These are phyloP conservation scores for Sclerotinia borealis DNA, from an alignment of 2,329 filamentous ascomycete species.

Conservation along the genomic window DNA sequence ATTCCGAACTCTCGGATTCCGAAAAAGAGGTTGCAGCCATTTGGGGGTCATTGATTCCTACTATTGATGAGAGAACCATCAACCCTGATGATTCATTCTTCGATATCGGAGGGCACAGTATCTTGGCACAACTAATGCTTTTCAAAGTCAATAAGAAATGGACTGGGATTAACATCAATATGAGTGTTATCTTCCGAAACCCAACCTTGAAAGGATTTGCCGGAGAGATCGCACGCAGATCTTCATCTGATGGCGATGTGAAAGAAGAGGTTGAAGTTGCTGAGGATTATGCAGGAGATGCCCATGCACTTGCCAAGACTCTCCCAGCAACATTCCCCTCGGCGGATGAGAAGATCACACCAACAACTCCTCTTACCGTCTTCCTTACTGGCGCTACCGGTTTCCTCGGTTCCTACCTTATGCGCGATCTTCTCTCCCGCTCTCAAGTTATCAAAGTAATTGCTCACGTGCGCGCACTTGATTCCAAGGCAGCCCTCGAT, in stretches of 20 bases:
- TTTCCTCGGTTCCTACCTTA: conserved; percentile 77
- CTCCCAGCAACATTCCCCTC: conserved; percentile 36
- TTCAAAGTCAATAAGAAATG: conserved; percentile 60
- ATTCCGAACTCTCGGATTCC: conserved; percentile 45
- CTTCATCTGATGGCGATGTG: conserved; percentile 25
- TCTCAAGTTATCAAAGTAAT: conserved; percentile 56
- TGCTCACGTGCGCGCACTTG: conserved; percentile 68
- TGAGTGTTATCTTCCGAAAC: conserved; percentile 64
- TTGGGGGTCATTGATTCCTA: conserved; percentile 66
- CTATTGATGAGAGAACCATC: conserved; percentile 62
- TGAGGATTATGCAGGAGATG: conserved; percentile 41
- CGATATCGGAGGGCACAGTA: conserved; percentile 72
- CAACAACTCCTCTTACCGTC: conserved; percentile 46
- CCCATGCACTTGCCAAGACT: conserved; percentile 36
- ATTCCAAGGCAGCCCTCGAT: conserved; percentile 51
- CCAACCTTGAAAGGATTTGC: conserved; percentile 51
- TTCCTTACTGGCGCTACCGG: conserved; percentile 88
- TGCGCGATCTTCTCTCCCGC: conserved; percentile 66
- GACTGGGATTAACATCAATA: conserved; percentile 59
- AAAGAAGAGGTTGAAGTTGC: conserved; percentile 39
- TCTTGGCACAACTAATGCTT: conserved; percentile 76
- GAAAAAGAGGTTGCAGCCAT: conserved; percentile 63
- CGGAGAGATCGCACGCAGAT: conserved; percentile 44
- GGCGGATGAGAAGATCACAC: conserved; percentile 27
- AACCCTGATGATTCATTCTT: conserved; percentile 63